These are phyloP conservation scores for Colletotrichum simmondsii DNA, from an alignment of 2,329 filamentous ascomycete species.

Conservation along the genomic window DNA sequence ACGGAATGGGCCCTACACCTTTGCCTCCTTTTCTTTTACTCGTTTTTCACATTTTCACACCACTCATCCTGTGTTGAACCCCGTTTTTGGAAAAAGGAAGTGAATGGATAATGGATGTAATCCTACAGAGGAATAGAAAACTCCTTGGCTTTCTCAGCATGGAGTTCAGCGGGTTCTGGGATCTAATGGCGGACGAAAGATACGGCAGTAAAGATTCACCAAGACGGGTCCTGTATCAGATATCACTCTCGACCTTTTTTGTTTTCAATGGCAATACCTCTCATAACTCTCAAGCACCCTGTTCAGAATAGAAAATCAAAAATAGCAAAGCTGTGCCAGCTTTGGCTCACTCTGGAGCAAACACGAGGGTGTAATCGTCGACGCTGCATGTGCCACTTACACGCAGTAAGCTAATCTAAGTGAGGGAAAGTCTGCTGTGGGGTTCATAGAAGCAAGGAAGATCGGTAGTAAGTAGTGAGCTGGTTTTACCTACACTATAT, in stretches of 20 bases:
- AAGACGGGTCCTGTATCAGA: background rate
- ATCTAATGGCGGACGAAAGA: background rate
- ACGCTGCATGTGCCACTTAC: background rate
- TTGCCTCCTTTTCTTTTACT: background rate
- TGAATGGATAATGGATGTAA: background rate
- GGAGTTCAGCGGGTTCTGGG: background rate
- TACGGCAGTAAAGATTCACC: background rate
- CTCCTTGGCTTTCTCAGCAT: background rate
- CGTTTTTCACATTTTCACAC: background rate
- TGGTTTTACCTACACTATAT: too few relatives aligned
- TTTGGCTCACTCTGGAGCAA: background rate
- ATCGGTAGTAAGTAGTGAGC: background rate
- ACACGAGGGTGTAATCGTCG: background rate
- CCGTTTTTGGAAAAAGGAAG: background rate
- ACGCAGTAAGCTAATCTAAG: slow-evolving; percentile 1
- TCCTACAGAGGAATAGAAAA: background rate
- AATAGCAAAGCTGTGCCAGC: background rate
- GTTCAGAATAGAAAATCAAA: background rate
- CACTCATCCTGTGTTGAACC: background rate
- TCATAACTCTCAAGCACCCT: background rate
- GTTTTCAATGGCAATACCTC: background rate
- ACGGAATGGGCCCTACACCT: background rate
- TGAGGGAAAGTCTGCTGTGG: background rate
- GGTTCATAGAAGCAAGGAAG: too few relatives aligned
- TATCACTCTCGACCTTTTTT: background rate